Evolutionary conservation across 176 grass and related monocot species (phyloP).

Genomic region (Miscanthus lutarioriparius): DNA sequence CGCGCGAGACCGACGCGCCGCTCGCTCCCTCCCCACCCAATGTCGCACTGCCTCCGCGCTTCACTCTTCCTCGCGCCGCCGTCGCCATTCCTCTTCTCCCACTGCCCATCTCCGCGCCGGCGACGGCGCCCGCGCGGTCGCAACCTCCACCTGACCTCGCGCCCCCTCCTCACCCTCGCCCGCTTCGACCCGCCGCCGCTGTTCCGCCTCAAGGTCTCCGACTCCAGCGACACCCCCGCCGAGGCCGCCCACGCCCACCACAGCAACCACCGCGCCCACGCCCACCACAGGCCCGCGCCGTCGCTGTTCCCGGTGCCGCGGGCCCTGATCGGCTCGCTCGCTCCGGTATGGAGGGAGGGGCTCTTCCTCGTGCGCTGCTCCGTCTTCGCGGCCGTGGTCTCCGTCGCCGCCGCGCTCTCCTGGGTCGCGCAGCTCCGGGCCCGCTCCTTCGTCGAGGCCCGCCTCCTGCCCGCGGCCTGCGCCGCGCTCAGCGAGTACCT

Average conservation of each 20-base stretch:
- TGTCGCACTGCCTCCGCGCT: constrained; percentile 50
- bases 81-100: constrained; percentile 20
- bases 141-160: not conserved
- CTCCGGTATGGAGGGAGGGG: constrained; percentile 79
- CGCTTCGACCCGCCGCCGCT: constrained; percentile 33
- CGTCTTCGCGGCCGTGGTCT: constrained; percentile 67
- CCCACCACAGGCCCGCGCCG: not conserved
- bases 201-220: constrained; percentile 42
- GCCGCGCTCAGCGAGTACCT: constrained; percentile 71
- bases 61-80: constrained; percentile 60
- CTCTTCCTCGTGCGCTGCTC: constrained; percentile 92
- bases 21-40: constrained; percentile 17
- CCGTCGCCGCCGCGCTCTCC: constrained; percentile 67
- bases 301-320: constrained; percentile 43
- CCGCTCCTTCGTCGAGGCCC: constrained; percentile 66
- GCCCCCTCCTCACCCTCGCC: constrained; percentile 40
- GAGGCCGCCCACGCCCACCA: not conserved
- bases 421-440: constrained; percentile 83
- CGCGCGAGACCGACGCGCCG: constrained; percentile 34
- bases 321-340: constrained; percentile 58
- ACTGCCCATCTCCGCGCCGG: constrained; percentile 17
- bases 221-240: constrained; percentile 45
- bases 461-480: constrained; percentile 80
- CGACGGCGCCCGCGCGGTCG: constrained; percentile 23
- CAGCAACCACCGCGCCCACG: not conserved